Evolutionary conservation across 2,329 filamentous ascomycete genomes (phyloP).

Genomic region (Colletotrichum scovillei): DNA sequence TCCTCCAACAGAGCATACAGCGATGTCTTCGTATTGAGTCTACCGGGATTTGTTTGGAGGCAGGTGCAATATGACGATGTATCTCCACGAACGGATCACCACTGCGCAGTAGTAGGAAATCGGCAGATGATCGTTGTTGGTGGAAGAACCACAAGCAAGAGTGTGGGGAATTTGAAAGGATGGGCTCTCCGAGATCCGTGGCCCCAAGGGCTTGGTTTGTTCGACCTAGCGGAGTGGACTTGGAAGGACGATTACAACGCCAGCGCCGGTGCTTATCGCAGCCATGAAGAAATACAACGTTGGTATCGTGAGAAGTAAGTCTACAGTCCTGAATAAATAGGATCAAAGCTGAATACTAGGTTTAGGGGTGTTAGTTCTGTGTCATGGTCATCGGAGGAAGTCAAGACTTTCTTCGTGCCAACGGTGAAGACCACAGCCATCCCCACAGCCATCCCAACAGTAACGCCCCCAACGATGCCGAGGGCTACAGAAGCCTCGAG

Average conservation of each 20-base stretch:
- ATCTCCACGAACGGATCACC: background rate
- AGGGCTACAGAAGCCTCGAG: too few species aligned
- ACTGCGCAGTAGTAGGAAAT: background rate
- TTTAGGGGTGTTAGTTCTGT: background rate
- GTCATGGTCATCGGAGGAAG: background rate
- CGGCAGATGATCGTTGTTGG: background rate
- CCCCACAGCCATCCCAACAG: too few species aligned
- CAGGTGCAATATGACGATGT: background rate
- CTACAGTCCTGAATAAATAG: background rate
- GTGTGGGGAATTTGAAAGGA: background rate
- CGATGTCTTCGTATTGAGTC: background rate
- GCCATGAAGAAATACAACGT: background rate
- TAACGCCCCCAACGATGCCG: too few species aligned
- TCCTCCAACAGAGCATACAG: background rate
- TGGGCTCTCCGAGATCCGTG: background rate
- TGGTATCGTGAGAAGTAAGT: background rate
- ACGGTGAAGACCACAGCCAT: background rate
- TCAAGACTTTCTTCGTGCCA: background rate
- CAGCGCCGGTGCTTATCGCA: background rate
- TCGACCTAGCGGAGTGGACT: background rate
- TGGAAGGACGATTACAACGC: background rate
- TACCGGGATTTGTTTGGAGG: background rate
- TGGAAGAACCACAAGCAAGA: background rate
- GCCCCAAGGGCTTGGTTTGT: background rate
- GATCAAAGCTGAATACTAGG: background rate